phyloP scores from a whole-genome alignment of 176 grass and related monocot species.

The Hordeum marinum region DNA sequence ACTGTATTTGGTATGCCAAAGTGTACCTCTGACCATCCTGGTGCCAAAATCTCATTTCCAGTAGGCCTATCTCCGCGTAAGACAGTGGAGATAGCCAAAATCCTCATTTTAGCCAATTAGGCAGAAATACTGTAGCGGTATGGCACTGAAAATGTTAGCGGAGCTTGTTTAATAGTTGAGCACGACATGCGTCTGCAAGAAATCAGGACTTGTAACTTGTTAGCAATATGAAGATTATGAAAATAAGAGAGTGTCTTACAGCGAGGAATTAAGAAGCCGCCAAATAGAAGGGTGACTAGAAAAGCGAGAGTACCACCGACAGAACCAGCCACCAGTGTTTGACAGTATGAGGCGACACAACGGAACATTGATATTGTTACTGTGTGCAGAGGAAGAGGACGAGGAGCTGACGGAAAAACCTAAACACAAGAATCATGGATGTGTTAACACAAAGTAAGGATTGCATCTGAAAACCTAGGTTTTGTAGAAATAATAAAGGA shows the following conservation, averaged over 20 bases:
- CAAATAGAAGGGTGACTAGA: constrained; percentile 48
- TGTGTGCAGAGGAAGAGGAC: constrained; percentile 52
- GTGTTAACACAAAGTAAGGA: neutral
- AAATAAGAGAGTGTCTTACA: constrained; percentile 40
- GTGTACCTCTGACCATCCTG: constrained; percentile 80
- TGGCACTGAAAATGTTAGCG: neutral
- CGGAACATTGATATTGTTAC: constrained; percentile 56
- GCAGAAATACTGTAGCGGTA: constrained; percentile 49
- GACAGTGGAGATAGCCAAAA: constrained; percentile 86
- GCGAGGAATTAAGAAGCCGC: constrained; percentile 67
- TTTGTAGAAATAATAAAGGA: neutral
- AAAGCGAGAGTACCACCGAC: constrained; percentile 24
- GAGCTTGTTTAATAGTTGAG: neutral
- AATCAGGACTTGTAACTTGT: neutral
- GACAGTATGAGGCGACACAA: constrained; percentile 48
- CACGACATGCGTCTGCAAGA: neutral
- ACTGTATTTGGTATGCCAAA: neutral
- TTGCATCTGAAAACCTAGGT: neutral
- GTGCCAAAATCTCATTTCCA: constrained; percentile 78
- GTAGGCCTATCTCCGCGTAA: constrained; percentile 73
- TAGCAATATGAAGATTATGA: neutral
- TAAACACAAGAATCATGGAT: neutral
- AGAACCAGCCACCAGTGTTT: constrained; percentile 43
- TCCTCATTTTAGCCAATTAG: constrained; percentile 83
- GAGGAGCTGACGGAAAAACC: constrained; percentile 64